Conservation (phyloP, 2,329 filamentous ascomycete species). For the Drechslerella coelobrocha region DNA sequence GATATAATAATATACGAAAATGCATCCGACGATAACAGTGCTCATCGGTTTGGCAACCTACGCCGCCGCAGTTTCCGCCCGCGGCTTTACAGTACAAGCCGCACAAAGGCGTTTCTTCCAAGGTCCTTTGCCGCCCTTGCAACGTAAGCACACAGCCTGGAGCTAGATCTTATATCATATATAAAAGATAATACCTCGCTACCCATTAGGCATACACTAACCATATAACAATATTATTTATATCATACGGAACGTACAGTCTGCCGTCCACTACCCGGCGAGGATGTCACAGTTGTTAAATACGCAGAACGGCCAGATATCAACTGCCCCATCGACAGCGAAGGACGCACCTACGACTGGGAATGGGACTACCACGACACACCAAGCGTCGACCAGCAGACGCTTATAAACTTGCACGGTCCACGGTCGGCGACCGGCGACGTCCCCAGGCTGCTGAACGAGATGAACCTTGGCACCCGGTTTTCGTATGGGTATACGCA, state of each 20-base stretch:
- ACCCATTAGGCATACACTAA: background rate
- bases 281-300: slow-evolving; percentile 12
- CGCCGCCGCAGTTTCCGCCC: slow-evolving; percentile 5
- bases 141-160: slow-evolving; percentile 11
- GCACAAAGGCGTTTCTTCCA: slow-evolving; percentile 3
- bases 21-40: background rate
- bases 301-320: slow-evolving; percentile 4
- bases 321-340: slow-evolving; percentile 2
- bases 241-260: slow-evolving; percentile 15
- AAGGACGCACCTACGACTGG: slow-evolving; percentile 7
- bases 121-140: background rate
- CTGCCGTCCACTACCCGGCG: slow-evolving; percentile 18
- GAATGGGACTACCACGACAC: slow-evolving; percentile 29
- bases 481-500: slow-evolving; percentile 36
- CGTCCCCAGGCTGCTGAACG: slow-evolving; percentile 13
- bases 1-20: background rate
- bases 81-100: slow-evolving; percentile 30
- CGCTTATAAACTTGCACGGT: slow-evolving; percentile 22
- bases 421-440: background rate
- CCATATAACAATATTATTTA: slow-evolving; percentile 4
- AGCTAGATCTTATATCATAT: background rate
- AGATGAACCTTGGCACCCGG: slow-evolving; percentile 13
- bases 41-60: background rate
- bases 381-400: slow-evolving; percentile 12
- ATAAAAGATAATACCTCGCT: no score